Evolutionary conservation across 2,329 filamentous ascomycete species (phyloP).

Genomic region (Phoma sp.): DNA sequence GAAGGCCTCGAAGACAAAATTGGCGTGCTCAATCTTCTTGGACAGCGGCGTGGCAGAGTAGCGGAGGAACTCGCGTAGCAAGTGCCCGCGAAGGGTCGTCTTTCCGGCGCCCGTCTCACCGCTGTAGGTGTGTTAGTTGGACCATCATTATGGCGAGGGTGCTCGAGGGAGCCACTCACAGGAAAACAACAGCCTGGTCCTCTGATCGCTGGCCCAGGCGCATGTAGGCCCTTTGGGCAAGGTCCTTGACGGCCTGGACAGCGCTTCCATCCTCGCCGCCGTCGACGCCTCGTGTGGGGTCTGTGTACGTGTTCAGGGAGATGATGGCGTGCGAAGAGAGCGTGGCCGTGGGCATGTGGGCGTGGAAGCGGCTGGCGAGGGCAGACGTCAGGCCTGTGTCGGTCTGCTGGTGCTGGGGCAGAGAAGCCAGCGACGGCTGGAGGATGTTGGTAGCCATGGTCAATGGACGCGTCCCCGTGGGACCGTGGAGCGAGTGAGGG

Average conservation of each 20-base stretch:
- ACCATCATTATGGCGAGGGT: background rate
- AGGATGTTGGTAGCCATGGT: conserved; percentile 65
- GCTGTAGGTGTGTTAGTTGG: conserved; percentile 54
- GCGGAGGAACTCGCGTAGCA: conserved; percentile 82
- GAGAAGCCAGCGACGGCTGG: conserved; percentile 79
- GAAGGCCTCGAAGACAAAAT: conserved; percentile 93
- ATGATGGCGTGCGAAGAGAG: conserved; percentile 92
- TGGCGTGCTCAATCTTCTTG: conserved; percentile 88
- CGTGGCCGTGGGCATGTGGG: conserved; percentile 83
- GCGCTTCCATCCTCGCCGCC: conserved; percentile 90
- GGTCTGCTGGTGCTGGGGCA: conserved; percentile 82
- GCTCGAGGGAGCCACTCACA: conserved; percentile 66
- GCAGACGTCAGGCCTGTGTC: conserved; percentile 82
- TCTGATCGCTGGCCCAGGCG: conserved; percentile 87
- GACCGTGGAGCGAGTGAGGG: conserved; percentile 42
- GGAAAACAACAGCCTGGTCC: conserved; percentile 89
- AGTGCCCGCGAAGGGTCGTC: conserved; percentile 88
- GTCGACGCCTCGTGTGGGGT: conserved; percentile 86
- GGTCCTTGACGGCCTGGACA: conserved; percentile 88
- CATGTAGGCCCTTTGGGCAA: conserved; percentile 85
- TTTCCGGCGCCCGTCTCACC: conserved; percentile 97
- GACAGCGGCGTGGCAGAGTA: conserved; percentile 93
- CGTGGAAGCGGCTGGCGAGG: conserved; percentile 88
- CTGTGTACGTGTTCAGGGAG: conserved; percentile 92
- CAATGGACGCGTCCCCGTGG: conserved; percentile 46